phyloP scores from a whole-genome alignment of 1,284 basidiomycete species.

The Sparassis latifolia region DNA sequence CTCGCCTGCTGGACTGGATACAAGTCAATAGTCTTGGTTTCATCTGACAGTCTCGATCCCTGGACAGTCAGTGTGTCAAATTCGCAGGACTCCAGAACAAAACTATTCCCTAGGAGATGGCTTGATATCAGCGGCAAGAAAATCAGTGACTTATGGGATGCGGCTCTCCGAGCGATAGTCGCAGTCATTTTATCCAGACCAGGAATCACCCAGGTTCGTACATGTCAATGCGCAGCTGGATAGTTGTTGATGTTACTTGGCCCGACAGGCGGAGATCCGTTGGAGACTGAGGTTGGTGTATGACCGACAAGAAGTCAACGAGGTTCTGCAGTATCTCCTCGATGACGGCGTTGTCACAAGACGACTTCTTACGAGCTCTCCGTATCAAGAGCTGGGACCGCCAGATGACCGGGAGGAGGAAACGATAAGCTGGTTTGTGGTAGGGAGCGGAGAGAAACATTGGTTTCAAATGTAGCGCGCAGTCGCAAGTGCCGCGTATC shows the following conservation, averaged over 20 bases:
- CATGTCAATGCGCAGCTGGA: slow-evolving; percentile 15
- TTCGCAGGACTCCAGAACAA: slow-evolving; percentile 19
- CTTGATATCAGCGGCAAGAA: slow-evolving; percentile 61
- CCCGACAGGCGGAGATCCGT: slow-evolving; percentile 52
- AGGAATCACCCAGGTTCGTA: slow-evolving; percentile 64
- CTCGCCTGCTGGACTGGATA: slow-evolving; percentile 68
- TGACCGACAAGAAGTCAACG: slow-evolving; percentile 70
- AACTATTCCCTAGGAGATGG: slow-evolving; percentile 69
- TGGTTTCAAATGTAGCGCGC: slow-evolving; percentile 46
- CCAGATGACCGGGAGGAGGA: slow-evolving; percentile 48
- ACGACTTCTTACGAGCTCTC: slow-evolving; percentile 18
- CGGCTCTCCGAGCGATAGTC: slow-evolving; percentile 60
- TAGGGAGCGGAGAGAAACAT: slow-evolving; percentile 26
- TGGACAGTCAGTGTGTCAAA: slow-evolving; percentile 59
- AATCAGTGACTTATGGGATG: slow-evolving; percentile 61
- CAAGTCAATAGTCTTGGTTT: slow-evolving; percentile 40
- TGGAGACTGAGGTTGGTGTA: slow-evolving; percentile 63
- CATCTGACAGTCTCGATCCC: slow-evolving; percentile 36
- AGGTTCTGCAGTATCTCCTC: slow-evolving; percentile 51
- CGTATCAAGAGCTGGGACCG: slow-evolving; percentile 10
- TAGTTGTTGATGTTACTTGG: neutral
- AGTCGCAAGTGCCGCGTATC: too few species aligned
- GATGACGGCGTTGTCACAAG: slow-evolving; percentile 41
- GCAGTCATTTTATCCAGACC: slow-evolving; percentile 63
- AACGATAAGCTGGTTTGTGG: slow-evolving; percentile 38